Evolutionary conservation across 1,139 yeast genomes (phyloP), one percentile per base, ranked within the genome.

Genomic region (Candida anutae): DNA sequence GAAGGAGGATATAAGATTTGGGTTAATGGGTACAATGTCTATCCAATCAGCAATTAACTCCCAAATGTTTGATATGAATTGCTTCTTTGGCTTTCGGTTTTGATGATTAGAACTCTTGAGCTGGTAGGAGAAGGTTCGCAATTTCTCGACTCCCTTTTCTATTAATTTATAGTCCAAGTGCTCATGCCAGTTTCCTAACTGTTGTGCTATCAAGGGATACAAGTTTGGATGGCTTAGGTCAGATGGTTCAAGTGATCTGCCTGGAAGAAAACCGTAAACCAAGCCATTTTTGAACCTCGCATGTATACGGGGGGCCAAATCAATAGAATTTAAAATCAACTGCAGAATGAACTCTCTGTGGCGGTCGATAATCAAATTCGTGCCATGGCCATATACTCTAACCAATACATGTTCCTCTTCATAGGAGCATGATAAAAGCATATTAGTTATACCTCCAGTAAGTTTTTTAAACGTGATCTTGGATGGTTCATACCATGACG

Each of bases 371-470:
- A 82, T 79, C 22, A 77, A 57, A 34, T 69, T 70, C 0, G 94
- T 82, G 12, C 88, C 88, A 32, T 74, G 71, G 6, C 94, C 94
- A 41, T 81, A 82, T 0, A 82, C 78, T 33, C 94, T 59, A 36
- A 80, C 76, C 23, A 82, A 61, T 3, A 78, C 77, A 16, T 39
- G 30, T 4, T 35, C 35, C 1, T 40, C 35, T 8, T 40, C 33
- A 32, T 61, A 56, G 18, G 50, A 50, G 34, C 81, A 78, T 25
- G 74, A 64, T 21, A 78, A 52, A 29, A 80, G 66, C 74, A 76
- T 74, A 49, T 82, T 82, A 15, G 94, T 82, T 49, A 82, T 81
- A 6, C 94, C 94, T 3, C 93, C 94, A 3, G 82, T 79, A 28
- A 81, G 57, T 35, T 58, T 55, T 28, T 50, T 48, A 22, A 64